These are phyloP conservation scores for Xylaria sp. DNA, from an alignment of 2,329 filamentous ascomycete genomes.

Conservation along the genomic window DNA sequence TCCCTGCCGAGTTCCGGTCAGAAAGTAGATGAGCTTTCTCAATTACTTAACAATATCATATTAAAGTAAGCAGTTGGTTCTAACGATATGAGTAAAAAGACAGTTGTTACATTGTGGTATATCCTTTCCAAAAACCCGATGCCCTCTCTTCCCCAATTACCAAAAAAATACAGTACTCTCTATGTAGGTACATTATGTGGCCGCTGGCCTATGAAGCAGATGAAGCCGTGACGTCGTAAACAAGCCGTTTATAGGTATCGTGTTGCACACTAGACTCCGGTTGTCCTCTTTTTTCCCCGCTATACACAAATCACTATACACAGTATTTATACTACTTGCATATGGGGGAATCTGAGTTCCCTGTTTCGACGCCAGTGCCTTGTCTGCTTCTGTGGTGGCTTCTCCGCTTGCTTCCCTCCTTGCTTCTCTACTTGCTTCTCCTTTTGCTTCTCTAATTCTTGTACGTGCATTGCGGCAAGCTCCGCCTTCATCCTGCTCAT, in stretches of 20 bases:
- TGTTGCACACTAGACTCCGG: conserved; percentile 27
- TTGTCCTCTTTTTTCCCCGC: conserved; percentile 26
- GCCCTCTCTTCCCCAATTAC: conserved; percentile 20
- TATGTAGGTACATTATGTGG: conserved; percentile 32
- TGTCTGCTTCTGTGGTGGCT: conserved; percentile 31
- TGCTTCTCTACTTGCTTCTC: too few relatives aligned
- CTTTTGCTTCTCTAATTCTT: conserved; percentile 36
- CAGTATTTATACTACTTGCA: conserved; percentile 34
- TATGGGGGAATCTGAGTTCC: conserved; percentile 36
- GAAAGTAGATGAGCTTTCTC: background rate
- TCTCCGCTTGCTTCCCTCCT: conserved; percentile 33
- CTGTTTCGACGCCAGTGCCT: conserved; percentile 21
- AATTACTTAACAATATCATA: background rate
- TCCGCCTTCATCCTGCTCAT: conserved; percentile 47
- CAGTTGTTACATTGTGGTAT: conserved; percentile 32
- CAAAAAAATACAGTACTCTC: conserved; percentile 34
- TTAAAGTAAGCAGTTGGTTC: background rate
- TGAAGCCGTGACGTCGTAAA: conserved; percentile 36
- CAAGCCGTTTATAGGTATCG: conserved; percentile 26
- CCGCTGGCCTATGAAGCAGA: conserved; percentile 28
- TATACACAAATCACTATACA: conserved; percentile 24
- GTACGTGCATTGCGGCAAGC: conserved; percentile 37
- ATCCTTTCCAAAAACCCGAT: conserved; percentile 33
- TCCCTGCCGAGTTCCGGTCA: background rate
- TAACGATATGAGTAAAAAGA: background rate